phyloP scores from a whole-genome alignment of 352 stramenopile genomes.

The Elongisporangium prolatum region DNA sequence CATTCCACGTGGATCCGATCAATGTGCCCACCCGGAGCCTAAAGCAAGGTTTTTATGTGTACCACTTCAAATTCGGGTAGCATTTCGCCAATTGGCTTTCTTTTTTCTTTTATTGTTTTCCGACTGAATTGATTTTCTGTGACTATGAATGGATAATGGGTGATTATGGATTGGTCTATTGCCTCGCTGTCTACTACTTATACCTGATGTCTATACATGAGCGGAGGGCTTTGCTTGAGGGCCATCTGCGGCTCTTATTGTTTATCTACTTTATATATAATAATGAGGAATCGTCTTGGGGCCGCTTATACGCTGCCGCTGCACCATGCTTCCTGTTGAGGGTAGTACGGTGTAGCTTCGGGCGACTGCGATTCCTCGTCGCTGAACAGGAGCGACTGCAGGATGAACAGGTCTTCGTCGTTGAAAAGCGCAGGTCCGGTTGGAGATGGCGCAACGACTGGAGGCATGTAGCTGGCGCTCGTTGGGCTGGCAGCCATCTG shows the following conservation, averaged over 20 bases:
- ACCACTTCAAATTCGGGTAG: neutral
- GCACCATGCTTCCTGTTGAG: conserved; percentile 15
- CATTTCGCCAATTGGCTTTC: neutral
- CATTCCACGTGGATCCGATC: conserved; percentile 7
- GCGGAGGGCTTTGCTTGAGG: conserved; percentile 9
- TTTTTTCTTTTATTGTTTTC: neutral
- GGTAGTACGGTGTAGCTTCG: conserved; percentile 9
- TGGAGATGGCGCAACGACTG: neutral
- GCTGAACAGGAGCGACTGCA: conserved; percentile 50
- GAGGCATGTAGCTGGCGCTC: neutral
- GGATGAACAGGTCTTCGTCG: conserved; percentile 39
- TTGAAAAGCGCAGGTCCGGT: conserved; percentile 24
- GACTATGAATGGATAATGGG: neutral
- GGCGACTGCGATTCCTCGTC: conserved; percentile 37
- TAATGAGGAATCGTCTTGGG: conserved; percentile 19
- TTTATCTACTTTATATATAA: conserved; percentile 18
- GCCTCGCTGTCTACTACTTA: conserved; percentile 2
- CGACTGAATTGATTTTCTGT: neutral
- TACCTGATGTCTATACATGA: conserved; percentile 13
- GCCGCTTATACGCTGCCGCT: conserved; percentile 14
- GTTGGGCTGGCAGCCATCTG: neutral
- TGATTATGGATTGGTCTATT: neutral
- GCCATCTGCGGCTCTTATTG: conserved; percentile 6
- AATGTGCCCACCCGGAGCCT: neutral
- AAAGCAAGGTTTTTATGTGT: neutral